Evolutionary conservation across 768 basidiomycete species (phyloP), one percentile per base, ranked within the genome.

Genomic region (Tubosaeta sp.): DNA sequence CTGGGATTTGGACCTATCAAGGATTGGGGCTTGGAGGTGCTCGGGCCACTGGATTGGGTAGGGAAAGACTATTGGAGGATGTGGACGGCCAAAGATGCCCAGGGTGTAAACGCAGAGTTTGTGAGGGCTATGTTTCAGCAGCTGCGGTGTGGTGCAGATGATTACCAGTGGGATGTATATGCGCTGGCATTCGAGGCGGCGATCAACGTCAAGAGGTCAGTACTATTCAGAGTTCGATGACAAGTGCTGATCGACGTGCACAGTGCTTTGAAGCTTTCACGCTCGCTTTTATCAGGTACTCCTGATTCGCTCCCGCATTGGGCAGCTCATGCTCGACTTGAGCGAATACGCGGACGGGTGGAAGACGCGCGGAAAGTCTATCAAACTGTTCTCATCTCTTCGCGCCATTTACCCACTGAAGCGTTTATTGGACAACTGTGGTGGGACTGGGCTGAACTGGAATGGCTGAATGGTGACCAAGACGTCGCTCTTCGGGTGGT

Each of bases 361-460:
- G 80, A 82, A 49, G 87, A 87, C 19, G 87, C 88, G 13, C 77
- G 89, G 29, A 92, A 90, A 60, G 75, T 93, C 3, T 93, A 88
- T 66, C 76, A 83, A 56, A 82, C 83, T 2, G 73, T 87, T 7
- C 76, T 89, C 18, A 69, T 76, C 36, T 70, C 78, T 6, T 71
- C 80, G 2, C 69, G 73, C 3, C 67, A 71, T 22, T 46, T 66
- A 14, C 60, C 67, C 6, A 67, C 64, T 11, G 66, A 69, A 29
- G 61, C 62, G 5, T 76, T 72, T 29, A 60, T 69, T 14, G 71
- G 76, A 19, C 65, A 65, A 49, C 62, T 92, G 53, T 92, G 86
- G 86, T 90, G 83, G 82, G 80, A 84, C 58, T 92, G 88, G 87
- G 86, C 84, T 1, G 84, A 92, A 59, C 78, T 89, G 77, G 89